Conservation (phyloP, 768 basidiomycete species). For the Termitomyces sp. region DNA sequence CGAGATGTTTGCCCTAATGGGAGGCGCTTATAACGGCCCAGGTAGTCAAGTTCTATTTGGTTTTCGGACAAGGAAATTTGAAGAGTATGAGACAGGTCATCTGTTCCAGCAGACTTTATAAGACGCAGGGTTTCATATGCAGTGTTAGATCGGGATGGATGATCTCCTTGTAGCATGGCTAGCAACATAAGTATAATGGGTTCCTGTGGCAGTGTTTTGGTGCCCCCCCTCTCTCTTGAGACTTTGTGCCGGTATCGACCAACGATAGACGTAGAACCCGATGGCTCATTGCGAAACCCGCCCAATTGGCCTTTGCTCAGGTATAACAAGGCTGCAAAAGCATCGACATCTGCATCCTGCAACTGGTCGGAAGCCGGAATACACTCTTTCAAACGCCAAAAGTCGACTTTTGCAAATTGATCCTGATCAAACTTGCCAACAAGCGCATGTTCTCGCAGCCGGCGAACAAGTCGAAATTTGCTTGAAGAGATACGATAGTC, state of each 20-base stretch:
- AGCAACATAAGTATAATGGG: constrained; percentile 53
- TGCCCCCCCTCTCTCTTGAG: constrained; percentile 11
- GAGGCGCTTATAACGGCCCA: constrained; percentile 41
- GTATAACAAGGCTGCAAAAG: constrained; percentile 66
- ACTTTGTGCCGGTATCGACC: constrained; percentile 31
- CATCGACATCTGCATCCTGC: constrained; percentile 66
- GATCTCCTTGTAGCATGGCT: constrained; percentile 51
- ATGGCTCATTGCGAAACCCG: constrained; percentile 54
- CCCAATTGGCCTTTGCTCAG: constrained; percentile 57
- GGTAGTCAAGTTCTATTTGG: constrained; percentile 42
- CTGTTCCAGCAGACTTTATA: constrained; percentile 40
- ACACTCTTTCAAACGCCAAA: constrained; percentile 83
- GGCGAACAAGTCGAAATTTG: constrained; percentile 74
- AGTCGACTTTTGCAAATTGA: constrained; percentile 56
- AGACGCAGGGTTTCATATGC: constrained; percentile 68
- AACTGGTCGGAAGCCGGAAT: constrained; percentile 55
- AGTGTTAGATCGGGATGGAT: constrained; percentile 44
- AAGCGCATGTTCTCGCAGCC: constrained; percentile 48
- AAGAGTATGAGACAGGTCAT: constrained; percentile 20
- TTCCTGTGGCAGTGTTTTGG: constrained; percentile 32
- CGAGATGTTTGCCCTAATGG: constrained; percentile 27
- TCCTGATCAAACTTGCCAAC: constrained; percentile 33
- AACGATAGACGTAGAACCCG: constrained; percentile 37
- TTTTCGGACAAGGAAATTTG: constrained; percentile 33
- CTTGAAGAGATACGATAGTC: constrained; percentile 63